A percentile compares a stretch with the other conserved stretches of the same genome.
Conservation (phyloP, 2,329 filamentous ascomycete species). For the Ophiostoma sp. region DNA sequence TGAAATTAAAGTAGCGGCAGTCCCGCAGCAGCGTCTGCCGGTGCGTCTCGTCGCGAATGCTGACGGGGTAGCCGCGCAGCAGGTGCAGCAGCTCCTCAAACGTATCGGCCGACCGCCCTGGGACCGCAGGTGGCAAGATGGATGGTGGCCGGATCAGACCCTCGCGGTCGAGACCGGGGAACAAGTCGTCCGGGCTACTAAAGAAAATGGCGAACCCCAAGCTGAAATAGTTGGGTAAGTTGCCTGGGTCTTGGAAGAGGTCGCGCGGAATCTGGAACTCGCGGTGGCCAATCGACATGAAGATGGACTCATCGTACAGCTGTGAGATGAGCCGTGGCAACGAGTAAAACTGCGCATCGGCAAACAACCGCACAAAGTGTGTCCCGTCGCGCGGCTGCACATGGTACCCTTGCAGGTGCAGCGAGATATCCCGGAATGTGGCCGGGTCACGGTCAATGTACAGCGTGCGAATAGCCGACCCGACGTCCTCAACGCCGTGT, state of each 20-base stretch:
- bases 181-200: slow-evolving; percentile 73
- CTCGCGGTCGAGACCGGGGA: slow-evolving; percentile 78
- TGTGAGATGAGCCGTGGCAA: slow-evolving; percentile 85
- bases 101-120: slow-evolving; percentile 76
- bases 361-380: slow-evolving; percentile 89
- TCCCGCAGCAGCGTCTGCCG: slow-evolving; percentile 77
- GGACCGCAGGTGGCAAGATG: slow-evolving; percentile 78
- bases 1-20: slow-evolving; percentile 90
- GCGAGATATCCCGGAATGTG: slow-evolving; percentile 85
- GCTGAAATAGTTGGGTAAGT: slow-evolving; percentile 95
- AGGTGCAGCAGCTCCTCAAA: slow-evolving; percentile 82
- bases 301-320: slow-evolving; percentile 87
- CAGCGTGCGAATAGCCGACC: slow-evolving; percentile 66
- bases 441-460: slow-evolving; percentile 93
- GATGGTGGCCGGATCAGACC: slow-evolving; percentile 82
- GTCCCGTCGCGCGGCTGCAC: slow-evolving; percentile 76
- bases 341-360: slow-evolving; percentile 88
- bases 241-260: slow-evolving; percentile 79
- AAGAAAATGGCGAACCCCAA: slow-evolving; percentile 89
- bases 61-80: slow-evolving; percentile 78
- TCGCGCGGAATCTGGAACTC: slow-evolving; percentile 90
- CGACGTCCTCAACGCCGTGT: slow-evolving; percentile 52
- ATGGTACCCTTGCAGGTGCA: slow-evolving; percentile 91
- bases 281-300: slow-evolving; percentile 82
- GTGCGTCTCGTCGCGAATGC: slow-evolving; percentile 74